Evolutionary conservation across 2,329 filamentous ascomycete genomes (phyloP), one percentile per base, ranked within the genome.

Genomic region (Talaromyces sp.): DNA sequence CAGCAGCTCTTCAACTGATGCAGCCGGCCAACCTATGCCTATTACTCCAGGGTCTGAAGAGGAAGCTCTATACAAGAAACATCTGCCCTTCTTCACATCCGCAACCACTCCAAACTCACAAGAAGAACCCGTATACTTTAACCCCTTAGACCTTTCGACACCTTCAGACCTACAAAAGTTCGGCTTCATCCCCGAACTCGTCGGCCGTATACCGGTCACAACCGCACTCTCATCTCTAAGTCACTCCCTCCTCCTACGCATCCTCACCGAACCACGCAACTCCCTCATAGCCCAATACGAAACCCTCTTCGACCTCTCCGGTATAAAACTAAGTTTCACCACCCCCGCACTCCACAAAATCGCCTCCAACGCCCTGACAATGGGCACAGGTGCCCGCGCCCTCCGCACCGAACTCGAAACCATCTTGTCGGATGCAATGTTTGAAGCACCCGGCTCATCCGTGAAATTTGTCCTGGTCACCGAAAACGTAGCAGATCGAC

Each of bases 171-270:
- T 96, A 1, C 92, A 96, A 76, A 86, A 84, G 50, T 97, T 93
- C 72, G 94, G 93, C 14, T 92, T 97, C 74, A 97, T 97, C 62
- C 93, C 93, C 0, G 93, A 97, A 78, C 83, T 97, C n/a, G 90
- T 98, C 62, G 95, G 95, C n/a, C 90, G 95, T 19, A 88, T 99
- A 57, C 94, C 96, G 61, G 92, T 97, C 65, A 90, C 93, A 58
- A 93, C 92, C 67, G 91, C 95, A 0, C 85, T 99, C 0, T 89
- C 91, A 14, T 88, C 92, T 0, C 83, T 99, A 0, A 84, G 85
- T 62, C 82, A 87, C 68, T 79, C 84, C 19, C 81, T 87, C 66
- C 87, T 99, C 13, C 87, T 94, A 61, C 88, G 93, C 61, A 95
- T 99, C 67, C 84, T 99, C 45, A 97, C 92, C 0, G 94, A 98